These are phyloP conservation scores for Suillus variegatus DNA, from an alignment of 768 basidiomycete genomes.

Conservation along the genomic window DNA sequence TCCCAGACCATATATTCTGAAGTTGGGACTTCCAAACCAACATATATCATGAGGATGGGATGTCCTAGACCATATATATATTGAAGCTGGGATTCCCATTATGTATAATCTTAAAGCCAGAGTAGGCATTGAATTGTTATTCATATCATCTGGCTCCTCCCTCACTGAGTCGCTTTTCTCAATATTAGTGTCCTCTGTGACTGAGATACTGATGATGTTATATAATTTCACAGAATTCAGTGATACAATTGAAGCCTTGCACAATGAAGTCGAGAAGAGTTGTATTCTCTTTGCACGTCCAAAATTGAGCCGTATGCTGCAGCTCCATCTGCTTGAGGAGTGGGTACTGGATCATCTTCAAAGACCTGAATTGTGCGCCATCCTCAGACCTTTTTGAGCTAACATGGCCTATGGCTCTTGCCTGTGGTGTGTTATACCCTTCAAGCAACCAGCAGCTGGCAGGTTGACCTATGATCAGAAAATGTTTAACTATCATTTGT, in stretches of 20 bases:
- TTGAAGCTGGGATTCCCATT: no score
- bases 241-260: neutral
- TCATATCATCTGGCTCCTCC: neutral
- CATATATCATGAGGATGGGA: no score
- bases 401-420: conserved; percentile 18
- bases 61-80: no score
- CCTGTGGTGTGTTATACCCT: conserved; percentile 29
- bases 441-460: conserved; percentile 20
- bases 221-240: neutral
- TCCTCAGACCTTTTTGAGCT: conserved; percentile 6
- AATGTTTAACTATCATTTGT: conserved; percentile 26
- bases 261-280: conserved; percentile 1
- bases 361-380: neutral
- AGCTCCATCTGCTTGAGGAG: conserved; percentile 16
- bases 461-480: conserved; percentile 18
- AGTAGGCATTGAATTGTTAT: neutral
- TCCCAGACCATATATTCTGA: no score
- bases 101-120: no score
- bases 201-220: neutral
- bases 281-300: neutral
- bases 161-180: neutral
- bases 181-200: neutral
- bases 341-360: conserved; percentile 5
- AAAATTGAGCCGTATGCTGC: neutral
- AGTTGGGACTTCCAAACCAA: no score